Evolutionary conservation across 2,329 filamentous ascomycete genomes (phyloP).

Genomic region (Microsporum ferrugineum): DNA sequence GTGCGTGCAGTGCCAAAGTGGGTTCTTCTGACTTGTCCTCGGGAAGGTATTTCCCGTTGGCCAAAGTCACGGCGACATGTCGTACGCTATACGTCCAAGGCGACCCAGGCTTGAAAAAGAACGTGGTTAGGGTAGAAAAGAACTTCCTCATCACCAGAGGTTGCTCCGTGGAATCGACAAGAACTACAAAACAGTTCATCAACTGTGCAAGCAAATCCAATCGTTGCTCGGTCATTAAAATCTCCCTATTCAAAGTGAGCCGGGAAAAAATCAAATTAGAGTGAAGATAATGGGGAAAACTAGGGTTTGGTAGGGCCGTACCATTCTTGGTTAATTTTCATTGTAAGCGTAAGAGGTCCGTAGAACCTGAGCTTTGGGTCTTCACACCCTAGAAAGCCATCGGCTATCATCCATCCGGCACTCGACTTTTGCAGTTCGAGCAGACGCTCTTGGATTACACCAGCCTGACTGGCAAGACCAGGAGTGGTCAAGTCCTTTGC

Average conservation of each 20-base stretch:
- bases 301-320: conserved; percentile 27
- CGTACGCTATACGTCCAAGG: conserved; percentile 30
- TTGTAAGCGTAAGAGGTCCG: conserved; percentile 79
- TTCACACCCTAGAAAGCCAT: conserved; percentile 56
- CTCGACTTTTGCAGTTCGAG: conserved; percentile 67
- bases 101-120: conserved; percentile 32
- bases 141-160: conserved; percentile 38
- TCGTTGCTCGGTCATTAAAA: conserved; percentile 24
- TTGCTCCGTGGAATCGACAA: conserved; percentile 30
- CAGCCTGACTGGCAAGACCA: conserved; percentile 35
- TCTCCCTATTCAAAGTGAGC: conserved; percentile 21
- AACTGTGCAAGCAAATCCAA: conserved; percentile 29
- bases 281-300: background rate
- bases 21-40: conserved; percentile 24
- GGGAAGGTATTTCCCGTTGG: conserved; percentile 27
- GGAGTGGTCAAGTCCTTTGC: conserved; percentile 32
- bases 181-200: conserved; percentile 33
- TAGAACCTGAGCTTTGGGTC: conserved; percentile 79
- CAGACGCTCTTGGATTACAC: conserved; percentile 58
- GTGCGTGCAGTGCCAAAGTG: conserved; percentile 22
- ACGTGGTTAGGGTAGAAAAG: conserved; percentile 33
- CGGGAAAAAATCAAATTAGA: background rate
- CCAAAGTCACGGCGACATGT: conserved; percentile 30
- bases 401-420: conserved; percentile 75
- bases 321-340: conserved; percentile 91